A percentile compares a stretch with the other conserved stretches of the same genome.
These are phyloP conservation scores for Coemansia sp. DNA, from an alignment of 192 early-diverging fungal species.

Conservation along the genomic window DNA sequence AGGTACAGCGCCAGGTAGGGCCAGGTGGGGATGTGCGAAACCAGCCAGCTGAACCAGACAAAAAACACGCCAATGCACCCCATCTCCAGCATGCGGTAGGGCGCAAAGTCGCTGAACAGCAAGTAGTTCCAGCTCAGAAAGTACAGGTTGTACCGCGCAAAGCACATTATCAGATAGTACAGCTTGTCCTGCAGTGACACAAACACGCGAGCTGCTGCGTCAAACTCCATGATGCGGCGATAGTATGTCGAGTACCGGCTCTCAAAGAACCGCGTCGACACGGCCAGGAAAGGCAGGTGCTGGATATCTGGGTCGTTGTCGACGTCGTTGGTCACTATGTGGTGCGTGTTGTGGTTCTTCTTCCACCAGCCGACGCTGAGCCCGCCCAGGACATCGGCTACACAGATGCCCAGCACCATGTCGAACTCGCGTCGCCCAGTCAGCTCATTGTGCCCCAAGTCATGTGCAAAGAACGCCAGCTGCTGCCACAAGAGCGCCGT, in stretches of 20 bases:
- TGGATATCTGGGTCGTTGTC: slow-evolving; percentile 98
- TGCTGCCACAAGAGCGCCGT: slow-evolving; percentile 86
- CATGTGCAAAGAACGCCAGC: slow-evolving; percentile 89
- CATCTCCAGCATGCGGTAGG: slow-evolving; percentile 76
- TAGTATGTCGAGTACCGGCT: slow-evolving; percentile 90
- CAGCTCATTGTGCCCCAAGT: slow-evolving; percentile 95
- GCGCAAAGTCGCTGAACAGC: slow-evolving; percentile 61
- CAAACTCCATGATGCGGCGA: slow-evolving; percentile 77
- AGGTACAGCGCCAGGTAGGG: slow-evolving; percentile 62
- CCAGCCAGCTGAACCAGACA: slow-evolving; percentile 71
- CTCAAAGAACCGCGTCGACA: slow-evolving; percentile 75
- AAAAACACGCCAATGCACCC: slow-evolving; percentile 72
- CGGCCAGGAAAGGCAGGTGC: slow-evolving; percentile 93
- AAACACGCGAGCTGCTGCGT: slow-evolving; percentile 70
- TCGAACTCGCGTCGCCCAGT: slow-evolving; percentile 73
- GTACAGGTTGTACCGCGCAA: slow-evolving; percentile 95
- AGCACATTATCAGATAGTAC: slow-evolving; percentile 81
- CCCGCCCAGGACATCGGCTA: slow-evolving; percentile 82
- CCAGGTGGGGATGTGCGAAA: slow-evolving; percentile 72
- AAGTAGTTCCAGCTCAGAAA: slow-evolving; percentile 69
- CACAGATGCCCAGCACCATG: slow-evolving; percentile 74
- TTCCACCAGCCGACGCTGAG: slow-evolving; percentile 98
- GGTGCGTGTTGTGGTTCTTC: slow-evolving; percentile 94
- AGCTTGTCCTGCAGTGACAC: slow-evolving; percentile 79
- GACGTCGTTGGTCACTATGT: slow-evolving; percentile 91